phyloP scores from a whole-genome alignment of 2,329 filamentous ascomycete species.

The Talaromyces funiculosus region DNA sequence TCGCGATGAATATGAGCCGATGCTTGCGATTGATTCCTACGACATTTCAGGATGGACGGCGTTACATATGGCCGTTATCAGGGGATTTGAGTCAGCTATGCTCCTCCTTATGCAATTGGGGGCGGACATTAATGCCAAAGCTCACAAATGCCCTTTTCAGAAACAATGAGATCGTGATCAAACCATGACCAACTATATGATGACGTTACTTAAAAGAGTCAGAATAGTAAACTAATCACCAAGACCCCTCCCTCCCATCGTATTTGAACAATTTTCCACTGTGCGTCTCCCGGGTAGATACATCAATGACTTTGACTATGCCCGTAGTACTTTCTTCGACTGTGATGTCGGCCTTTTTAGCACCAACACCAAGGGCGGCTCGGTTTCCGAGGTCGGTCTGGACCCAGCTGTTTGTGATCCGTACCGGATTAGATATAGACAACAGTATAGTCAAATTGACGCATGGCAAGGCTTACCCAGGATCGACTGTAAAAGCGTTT shows the following conservation, averaged over 20 bases:
- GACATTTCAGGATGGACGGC: slow-evolving; percentile 19
- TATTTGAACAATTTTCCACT: slow-evolving; percentile 20
- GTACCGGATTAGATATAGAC: neutral
- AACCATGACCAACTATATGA: too few relatives aligned
- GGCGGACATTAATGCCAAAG: slow-evolving; percentile 20
- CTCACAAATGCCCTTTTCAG: slow-evolving; percentile 2
- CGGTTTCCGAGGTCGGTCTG: slow-evolving; percentile 22
- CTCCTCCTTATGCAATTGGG: slow-evolving; percentile 19
- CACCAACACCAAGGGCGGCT: slow-evolving; percentile 15
- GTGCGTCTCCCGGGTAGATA: slow-evolving; percentile 10
- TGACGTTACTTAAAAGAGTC: neutral
- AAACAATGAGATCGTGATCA: neutral
- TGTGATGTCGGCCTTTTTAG: slow-evolving; percentile 18
- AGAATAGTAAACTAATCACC: slow-evolving; percentile 13
- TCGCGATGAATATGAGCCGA: neutral
- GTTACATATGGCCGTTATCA: slow-evolving; percentile 22
- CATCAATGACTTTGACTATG: slow-evolving; percentile 19
- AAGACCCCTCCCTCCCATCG: slow-evolving; percentile 18
- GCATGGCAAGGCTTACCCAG: slow-evolving; percentile 12
- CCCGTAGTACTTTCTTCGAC: slow-evolving; percentile 19
- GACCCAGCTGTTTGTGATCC: slow-evolving; percentile 16
- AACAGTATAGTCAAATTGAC: neutral
- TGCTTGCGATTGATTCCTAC: slow-evolving; percentile 1
- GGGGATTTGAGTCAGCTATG: slow-evolving; percentile 19
- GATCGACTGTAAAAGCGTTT: slow-evolving; percentile 19